phyloP scores from a whole-genome alignment of 2,329 filamentous ascomycete species.

The Leptographium galeiforme region DNA sequence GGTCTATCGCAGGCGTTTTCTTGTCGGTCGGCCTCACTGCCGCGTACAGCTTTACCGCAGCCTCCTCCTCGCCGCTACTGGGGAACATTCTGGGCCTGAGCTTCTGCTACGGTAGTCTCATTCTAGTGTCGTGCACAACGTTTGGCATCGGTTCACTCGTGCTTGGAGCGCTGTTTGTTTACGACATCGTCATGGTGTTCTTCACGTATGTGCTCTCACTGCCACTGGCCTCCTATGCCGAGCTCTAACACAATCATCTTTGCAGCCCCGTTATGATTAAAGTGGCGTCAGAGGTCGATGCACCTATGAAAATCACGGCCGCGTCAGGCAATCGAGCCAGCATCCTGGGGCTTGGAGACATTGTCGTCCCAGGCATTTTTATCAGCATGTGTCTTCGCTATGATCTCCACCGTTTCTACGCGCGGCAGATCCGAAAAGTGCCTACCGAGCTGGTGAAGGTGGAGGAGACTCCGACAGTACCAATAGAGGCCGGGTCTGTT shows the following conservation, averaged over 20 bases:
- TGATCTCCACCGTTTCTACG: constrained; percentile 75
- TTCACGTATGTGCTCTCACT: constrained; percentile 45
- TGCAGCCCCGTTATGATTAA: constrained; percentile 68
- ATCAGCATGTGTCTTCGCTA: constrained; percentile 82
- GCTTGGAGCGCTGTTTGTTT: constrained; percentile 71
- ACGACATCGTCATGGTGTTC: constrained; percentile 89
- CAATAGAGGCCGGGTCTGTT: constrained; percentile 9
- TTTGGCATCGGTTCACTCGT: constrained; percentile 72
- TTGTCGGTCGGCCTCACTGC: constrained; percentile 40
- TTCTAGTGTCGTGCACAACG: constrained; percentile 78
- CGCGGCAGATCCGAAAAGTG: constrained; percentile 44
- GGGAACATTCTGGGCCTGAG: constrained; percentile 81
- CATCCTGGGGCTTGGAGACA: constrained; percentile 89
- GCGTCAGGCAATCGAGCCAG: constrained; percentile 44
- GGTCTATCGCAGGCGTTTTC: constrained; percentile 42
- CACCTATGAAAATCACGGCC: constrained; percentile 85
- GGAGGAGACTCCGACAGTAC: constrained; percentile 9
- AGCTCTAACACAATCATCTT: neutral
- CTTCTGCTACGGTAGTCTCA: constrained; percentile 71
- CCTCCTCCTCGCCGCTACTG: constrained; percentile 31
- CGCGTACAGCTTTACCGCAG: constrained; percentile 51
- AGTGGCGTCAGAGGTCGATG: constrained; percentile 78
- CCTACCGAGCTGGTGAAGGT: constrained; percentile 22
- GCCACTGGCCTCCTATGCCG: neutral
- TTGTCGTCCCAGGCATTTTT: constrained; percentile 84